A percentile compares a stretch with the other conserved stretches of the same genome.
phyloP scores from a whole-genome alignment of 306 rosid genomes.

The Chamaecrista fasciculata region DNA sequence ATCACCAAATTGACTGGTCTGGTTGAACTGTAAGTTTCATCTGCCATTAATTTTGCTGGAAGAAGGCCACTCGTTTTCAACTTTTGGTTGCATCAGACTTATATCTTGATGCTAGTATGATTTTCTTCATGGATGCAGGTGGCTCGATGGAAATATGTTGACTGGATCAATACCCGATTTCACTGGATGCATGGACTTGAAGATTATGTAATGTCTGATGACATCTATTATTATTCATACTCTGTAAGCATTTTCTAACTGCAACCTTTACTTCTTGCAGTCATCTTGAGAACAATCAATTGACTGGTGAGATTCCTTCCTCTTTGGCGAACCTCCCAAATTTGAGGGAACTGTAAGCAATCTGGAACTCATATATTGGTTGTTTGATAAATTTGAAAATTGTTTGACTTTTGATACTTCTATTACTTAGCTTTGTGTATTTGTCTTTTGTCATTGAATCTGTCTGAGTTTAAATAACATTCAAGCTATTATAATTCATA shows the following conservation, averaged over 20 bases:
- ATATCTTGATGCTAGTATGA: slow-evolving; percentile 6
- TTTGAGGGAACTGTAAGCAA: slow-evolving; percentile 81
- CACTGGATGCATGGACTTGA: slow-evolving; percentile 66
- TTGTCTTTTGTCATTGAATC: too few species aligned
- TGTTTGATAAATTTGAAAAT: slow-evolving; percentile 4
- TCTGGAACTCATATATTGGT: slow-evolving; percentile 22
- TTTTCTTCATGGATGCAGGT: slow-evolving; percentile 32
- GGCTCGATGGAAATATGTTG: slow-evolving; percentile 51
- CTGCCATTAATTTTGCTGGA: slow-evolving; percentile 28
- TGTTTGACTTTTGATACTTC: background rate
- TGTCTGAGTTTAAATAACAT: background rate
- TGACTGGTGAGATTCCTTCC: slow-evolving; percentile 69
- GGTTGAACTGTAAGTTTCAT: slow-evolving; percentile 74
- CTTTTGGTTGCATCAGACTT: slow-evolving; percentile 31
- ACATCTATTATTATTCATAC: slow-evolving; percentile 16
- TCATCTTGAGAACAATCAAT: slow-evolving; percentile 90
- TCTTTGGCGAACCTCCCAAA: slow-evolving; percentile 65
- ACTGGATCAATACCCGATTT: slow-evolving; percentile 84
- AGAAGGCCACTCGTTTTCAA: slow-evolving; percentile 15
- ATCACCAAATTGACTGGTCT: slow-evolving; percentile 68
- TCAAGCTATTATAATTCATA: background rate
- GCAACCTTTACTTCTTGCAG: slow-evolving; percentile 47
- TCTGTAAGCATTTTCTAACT: slow-evolving; percentile 32
- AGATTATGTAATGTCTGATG: slow-evolving; percentile 63
- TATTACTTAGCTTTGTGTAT: background rate